Percentiles rank a stretch among this genome's conserved stretches.
Conservation (phyloP, 2,329 filamentous ascomycete genomes). For the Penicillium sp. region DNA sequence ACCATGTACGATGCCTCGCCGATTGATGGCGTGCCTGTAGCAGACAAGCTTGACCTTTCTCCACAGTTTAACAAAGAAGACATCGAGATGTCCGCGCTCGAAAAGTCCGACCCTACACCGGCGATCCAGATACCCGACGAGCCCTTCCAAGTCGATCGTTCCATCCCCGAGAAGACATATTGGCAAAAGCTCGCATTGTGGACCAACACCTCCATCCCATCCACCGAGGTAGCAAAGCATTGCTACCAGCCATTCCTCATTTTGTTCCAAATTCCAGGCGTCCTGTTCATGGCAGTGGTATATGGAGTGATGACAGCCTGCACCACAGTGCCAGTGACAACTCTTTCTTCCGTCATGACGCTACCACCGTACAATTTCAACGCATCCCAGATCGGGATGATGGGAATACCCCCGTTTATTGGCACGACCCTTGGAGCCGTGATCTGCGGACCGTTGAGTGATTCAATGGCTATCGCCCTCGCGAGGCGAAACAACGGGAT, state of each 20-base stretch:
- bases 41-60: background rate
- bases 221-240: conserved; percentile 24
- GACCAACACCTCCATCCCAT: conserved; percentile 17
- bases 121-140: background rate
- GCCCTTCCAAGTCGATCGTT: conserved; percentile 7
- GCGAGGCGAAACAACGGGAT: conserved; percentile 42
- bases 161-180: conserved; percentile 34
- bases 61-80: background rate
- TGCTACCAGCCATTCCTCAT: conserved; percentile 32
- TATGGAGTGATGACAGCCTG: conserved; percentile 44
- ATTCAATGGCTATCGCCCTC: conserved; percentile 38
- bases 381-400: conserved; percentile 41
- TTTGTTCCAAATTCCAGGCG: conserved; percentile 52
- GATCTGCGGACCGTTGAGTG: conserved; percentile 38
- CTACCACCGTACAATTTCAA: conserved; percentile 44
- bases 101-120: background rate
- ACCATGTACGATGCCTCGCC: conserved; percentile 25
- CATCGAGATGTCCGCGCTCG: background rate
- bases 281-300: conserved; percentile 42
- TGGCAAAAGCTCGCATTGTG: conserved; percentile 43
- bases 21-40: conserved; percentile 5
- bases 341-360: conserved; percentile 40
- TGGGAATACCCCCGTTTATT: conserved; percentile 45
- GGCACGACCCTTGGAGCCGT: conserved; percentile 40
- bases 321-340: conserved; percentile 41